phyloP scores from a whole-genome alignment of 257 asterid species.

The Misopates orontium region DNA sequence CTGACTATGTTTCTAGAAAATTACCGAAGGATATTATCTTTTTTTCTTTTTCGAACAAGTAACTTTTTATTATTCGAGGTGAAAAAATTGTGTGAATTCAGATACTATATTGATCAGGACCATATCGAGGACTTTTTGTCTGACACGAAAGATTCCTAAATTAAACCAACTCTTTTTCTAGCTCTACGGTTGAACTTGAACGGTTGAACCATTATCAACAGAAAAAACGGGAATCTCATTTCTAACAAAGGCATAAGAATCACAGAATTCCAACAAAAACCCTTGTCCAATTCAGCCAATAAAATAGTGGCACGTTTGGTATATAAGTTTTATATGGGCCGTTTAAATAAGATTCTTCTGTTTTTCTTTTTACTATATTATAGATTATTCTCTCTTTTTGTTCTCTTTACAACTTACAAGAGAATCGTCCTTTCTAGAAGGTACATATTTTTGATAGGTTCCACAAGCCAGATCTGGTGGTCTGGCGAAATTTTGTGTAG shows the following conservation, averaged over 20 bases:
- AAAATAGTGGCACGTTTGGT: slow-evolving; percentile 15
- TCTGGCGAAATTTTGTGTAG: too few relatives aligned
- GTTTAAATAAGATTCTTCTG: slow-evolving; percentile 20
- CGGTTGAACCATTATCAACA: not conserved
- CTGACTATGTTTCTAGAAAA: not conserved
- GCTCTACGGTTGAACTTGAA: slow-evolving; percentile 14
- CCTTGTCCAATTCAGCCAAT: slow-evolving; percentile 9
- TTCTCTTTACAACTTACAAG: slow-evolving; percentile 16
- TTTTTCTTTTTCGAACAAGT: too few relatives aligned
- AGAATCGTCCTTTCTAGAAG: slow-evolving; percentile 17
- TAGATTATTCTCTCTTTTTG: not conserved
- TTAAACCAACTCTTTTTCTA: not conserved
- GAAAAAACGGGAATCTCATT: slow-evolving; percentile 19
- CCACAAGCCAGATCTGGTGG: too few relatives aligned
- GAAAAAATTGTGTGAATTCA: not conserved
- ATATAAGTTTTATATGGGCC: not conserved
- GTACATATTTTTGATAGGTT: not conserved
- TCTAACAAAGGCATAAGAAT: slow-evolving; percentile 23
- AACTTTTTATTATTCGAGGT: not conserved
- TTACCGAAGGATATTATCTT: not conserved
- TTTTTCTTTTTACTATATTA: not conserved
- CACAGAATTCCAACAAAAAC: not conserved
- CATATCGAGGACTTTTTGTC: slow-evolving; percentile 10
- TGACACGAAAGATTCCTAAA: slow-evolving; percentile 26
- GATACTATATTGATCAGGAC: not conserved